Evolutionary conservation across 2,329 filamentous ascomycete species (phyloP), one percentile per base, ranked within the genome.

Genomic region (Calonectria crousiana): DNA sequence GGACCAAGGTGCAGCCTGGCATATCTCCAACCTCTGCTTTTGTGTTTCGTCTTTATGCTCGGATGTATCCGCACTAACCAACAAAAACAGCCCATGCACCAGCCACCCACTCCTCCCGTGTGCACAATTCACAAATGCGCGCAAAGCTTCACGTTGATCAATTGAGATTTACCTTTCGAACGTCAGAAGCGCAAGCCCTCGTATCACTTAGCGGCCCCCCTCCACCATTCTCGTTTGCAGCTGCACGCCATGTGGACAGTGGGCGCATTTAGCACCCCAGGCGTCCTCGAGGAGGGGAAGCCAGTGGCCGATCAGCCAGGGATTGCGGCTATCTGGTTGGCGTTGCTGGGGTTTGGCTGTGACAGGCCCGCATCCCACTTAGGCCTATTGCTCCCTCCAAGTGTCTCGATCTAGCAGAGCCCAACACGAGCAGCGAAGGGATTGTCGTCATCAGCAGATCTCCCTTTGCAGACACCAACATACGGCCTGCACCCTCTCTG

Each of bases 251-350:
- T 73, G 56, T 69, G 66, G 71, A 69, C 44, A 41, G 49, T 58
- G 34, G 67, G 44, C 53, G n/a, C 49, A 64, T 23, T 34, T 53
- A 6, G 65, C 34, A 38, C 47, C 23, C 32, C 20, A 10, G 23
- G 23, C 26, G 23, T 11, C 36, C 23, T 26, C 18, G 41, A 44
- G 64, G 60, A 60, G 70, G 70, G 53, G 44, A 68, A 62, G 58
- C 58, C 28, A 30, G 70, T 72, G 70, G 65, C 47, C 58, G 71
- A 73, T 73, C 71, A 60, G 30, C 44, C 49, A 66, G 67, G 67
- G 60, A 58, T 38, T 73, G 38, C 58, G 71, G 49, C 62, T 73
- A 69, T 69, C 71, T 69, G 28, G 71, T 69, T 65, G 71, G 60
- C 58, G 49, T 56, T 47, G 60, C 58, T 30, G 49, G 60, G 58